These are phyloP conservation scores for Taxillus chinensis DNA, from an alignment of 164 flowering plant species.

Conservation along the genomic window DNA sequence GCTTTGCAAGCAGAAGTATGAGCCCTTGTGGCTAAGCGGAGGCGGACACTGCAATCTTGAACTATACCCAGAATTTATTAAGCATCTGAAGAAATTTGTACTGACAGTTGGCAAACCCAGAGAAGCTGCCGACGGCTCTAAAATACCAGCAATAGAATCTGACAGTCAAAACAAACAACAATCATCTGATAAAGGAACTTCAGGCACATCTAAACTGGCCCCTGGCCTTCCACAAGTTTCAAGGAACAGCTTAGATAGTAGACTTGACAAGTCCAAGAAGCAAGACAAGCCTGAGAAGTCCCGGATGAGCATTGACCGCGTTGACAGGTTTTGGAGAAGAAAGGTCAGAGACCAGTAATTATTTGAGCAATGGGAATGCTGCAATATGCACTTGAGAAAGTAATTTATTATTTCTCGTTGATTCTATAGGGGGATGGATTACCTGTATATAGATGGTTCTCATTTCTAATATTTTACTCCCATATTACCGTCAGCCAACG, in stretches of 20 bases:
- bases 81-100: slow-evolving; percentile 75
- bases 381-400: slow-evolving; percentile 4
- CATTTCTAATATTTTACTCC: too few relatives aligned
- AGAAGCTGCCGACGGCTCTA: slow-evolving; percentile 26
- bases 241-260: slow-evolving; percentile 78
- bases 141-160: slow-evolving; percentile 23
- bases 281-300: slow-evolving; percentile 64
- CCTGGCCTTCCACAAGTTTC: slow-evolving; percentile 52
- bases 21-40: slow-evolving; percentile 86
- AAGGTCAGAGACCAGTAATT: slow-evolving; percentile 53
- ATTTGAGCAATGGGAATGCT: background rate
- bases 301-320: slow-evolving; percentile 73
- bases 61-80: slow-evolving; percentile 81
- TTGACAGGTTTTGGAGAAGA: slow-evolving; percentile 59
- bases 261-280: slow-evolving; percentile 74
- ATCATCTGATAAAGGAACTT: slow-evolving; percentile 29
- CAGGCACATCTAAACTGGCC: slow-evolving; percentile 29
- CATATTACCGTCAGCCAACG: too few relatives aligned
- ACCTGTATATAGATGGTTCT: slow-evolving; percentile 1
- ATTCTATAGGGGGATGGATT: slow-evolving; percentile 3
- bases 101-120: slow-evolving; percentile 49
- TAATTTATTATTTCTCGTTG: slow-evolving; percentile 2
- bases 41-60: slow-evolving; percentile 96
- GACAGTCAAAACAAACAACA: slow-evolving; percentile 27
- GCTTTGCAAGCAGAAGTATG: slow-evolving; percentile 71